Percentiles rank a stretch among this genome's conserved stretches.
Conservation (phyloP, 805 yeast species). For the Kazachstania martiniae region DNA sequence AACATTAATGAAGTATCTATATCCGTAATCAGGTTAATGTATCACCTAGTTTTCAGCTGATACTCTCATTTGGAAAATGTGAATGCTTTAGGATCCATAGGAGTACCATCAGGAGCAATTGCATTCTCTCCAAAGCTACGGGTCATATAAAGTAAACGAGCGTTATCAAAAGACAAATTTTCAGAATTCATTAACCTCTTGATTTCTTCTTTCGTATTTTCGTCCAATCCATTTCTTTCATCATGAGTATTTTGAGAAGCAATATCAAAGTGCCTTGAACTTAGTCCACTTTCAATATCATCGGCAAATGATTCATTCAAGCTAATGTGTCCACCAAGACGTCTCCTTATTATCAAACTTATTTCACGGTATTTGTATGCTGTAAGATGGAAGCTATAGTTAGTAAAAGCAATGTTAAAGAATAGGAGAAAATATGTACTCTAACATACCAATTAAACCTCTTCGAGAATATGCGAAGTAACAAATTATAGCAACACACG, state of each 20-base stretch:
- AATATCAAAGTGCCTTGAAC: constrained; percentile 49
- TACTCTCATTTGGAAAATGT: constrained; percentile 29
- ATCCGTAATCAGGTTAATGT: too few relatives aligned
- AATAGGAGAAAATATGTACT: too few relatives aligned
- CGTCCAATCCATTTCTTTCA: constrained; percentile 51
- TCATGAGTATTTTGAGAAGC: constrained; percentile 39
- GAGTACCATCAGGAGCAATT: constrained; percentile 57
- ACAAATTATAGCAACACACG: too few relatives aligned
- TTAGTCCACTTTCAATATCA: constrained; percentile 49
- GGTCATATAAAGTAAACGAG: constrained; percentile 44
- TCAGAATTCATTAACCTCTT: constrained; percentile 42
- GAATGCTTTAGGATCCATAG: constrained; percentile 55
- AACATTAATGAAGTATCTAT: too few relatives aligned
- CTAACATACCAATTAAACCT: too few relatives aligned
- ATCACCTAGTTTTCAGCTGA: too few relatives aligned
- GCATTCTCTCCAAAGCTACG: constrained; percentile 37
- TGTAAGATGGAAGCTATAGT: too few relatives aligned
- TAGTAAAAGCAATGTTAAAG: too few relatives aligned
- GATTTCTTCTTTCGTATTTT: constrained; percentile 40
- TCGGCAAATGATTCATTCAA: constrained; percentile 29
- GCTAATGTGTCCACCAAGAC: constrained; percentile 17
- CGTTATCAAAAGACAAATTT: constrained; percentile 53
- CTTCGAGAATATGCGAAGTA: too few relatives aligned
- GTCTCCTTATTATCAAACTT: constrained; percentile 11
- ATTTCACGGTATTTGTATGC: constrained; percentile 11